Evolutionary conservation across 163 green algal genomes (phyloP).

Genomic region (Trebouxia gelatinosa): DNA sequence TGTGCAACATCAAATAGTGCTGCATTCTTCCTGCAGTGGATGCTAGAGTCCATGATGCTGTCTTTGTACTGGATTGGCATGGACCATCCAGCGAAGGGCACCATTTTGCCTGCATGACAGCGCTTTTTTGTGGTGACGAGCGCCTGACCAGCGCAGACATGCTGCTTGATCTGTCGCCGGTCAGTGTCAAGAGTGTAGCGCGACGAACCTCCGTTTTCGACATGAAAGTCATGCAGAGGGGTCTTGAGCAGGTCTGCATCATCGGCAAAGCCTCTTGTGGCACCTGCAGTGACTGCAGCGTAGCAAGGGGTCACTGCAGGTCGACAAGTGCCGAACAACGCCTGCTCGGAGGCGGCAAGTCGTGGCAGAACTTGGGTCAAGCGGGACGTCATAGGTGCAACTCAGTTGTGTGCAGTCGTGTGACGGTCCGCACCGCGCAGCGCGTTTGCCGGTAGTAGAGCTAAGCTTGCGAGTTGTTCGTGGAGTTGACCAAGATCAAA

Average conservation of each 20-base stretch:
- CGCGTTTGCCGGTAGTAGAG: too few relatives aligned
- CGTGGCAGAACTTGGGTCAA: background rate
- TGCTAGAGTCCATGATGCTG: slow-evolving; percentile 94
- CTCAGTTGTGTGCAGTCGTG: too few relatives aligned
- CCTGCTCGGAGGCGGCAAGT: background rate
- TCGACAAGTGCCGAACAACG: too few relatives aligned
- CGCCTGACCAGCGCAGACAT: background rate
- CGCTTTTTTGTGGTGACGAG: background rate
- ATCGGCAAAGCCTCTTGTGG: slow-evolving; percentile 50
- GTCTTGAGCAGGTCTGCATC: slow-evolving; percentile 87
- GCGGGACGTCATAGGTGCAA: too few relatives aligned
- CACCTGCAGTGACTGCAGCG: background rate
- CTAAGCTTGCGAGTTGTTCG: too few relatives aligned
- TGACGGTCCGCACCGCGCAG: too few relatives aligned
- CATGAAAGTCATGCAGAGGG: slow-evolving; percentile 92
- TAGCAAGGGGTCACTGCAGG: too few relatives aligned
- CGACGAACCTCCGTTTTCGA: slow-evolving; percentile 78
- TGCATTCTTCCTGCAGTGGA: slow-evolving; percentile 81
- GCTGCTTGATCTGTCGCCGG: background rate
- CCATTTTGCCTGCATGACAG: slow-evolving; percentile 87
- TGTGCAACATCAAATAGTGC: slow-evolving; percentile 98
- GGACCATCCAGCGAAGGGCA: slow-evolving; percentile 96
- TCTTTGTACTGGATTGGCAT: slow-evolving; percentile 99
- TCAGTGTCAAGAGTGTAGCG: background rate
- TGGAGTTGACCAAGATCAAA: too few relatives aligned